Conservation (phyloP, 1,284 basidiomycete species). For the Phellopilus nigrolimitatus region DNA sequence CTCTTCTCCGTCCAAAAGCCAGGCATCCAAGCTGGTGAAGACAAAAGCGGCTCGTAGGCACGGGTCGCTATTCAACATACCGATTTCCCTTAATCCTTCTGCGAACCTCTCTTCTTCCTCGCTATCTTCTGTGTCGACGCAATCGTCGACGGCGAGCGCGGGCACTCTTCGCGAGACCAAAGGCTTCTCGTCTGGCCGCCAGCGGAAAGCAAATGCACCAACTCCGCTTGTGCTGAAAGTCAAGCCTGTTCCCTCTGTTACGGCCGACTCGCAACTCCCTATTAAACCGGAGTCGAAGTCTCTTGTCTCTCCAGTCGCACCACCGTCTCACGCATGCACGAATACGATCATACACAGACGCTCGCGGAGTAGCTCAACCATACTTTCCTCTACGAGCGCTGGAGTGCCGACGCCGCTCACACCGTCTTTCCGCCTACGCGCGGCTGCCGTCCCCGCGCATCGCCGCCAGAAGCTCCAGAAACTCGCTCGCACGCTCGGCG, state of each 20-base stretch:
- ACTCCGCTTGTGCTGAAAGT: constrained; percentile 25
- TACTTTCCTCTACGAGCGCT: constrained; percentile 24
- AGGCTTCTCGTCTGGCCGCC: constrained; percentile 22
- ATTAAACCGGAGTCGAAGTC: constrained; percentile 5
- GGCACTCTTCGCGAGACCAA: constrained; percentile 6
- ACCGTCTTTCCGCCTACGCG: constrained; percentile 23
- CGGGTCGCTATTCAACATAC: constrained; percentile 14
- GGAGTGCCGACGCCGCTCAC: constrained; percentile 25
- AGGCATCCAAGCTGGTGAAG: background rate
- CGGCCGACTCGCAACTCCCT: constrained; percentile 9
- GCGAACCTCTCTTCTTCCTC: constrained; percentile 12
- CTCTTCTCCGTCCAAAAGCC: constrained; percentile 22
- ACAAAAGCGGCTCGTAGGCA: constrained; percentile 8
- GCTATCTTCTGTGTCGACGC: constrained; percentile 2
- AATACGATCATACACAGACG: background rate
- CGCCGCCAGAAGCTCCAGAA: constrained; percentile 42
- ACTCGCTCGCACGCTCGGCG: constrained; percentile 46
- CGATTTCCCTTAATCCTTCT: background rate
- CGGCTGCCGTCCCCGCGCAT: constrained; percentile 23
- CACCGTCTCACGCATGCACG: background rate
- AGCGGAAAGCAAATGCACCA: constrained; percentile 23
- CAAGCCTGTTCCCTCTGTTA: constrained; percentile 11
- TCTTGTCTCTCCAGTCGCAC: too few species aligned
- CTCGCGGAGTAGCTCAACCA: constrained; percentile 14
- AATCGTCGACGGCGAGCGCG: background rate